These are phyloP conservation scores for Pholiota conissans DNA, from an alignment of 768 basidiomycete genomes.

Conservation along the genomic window DNA sequence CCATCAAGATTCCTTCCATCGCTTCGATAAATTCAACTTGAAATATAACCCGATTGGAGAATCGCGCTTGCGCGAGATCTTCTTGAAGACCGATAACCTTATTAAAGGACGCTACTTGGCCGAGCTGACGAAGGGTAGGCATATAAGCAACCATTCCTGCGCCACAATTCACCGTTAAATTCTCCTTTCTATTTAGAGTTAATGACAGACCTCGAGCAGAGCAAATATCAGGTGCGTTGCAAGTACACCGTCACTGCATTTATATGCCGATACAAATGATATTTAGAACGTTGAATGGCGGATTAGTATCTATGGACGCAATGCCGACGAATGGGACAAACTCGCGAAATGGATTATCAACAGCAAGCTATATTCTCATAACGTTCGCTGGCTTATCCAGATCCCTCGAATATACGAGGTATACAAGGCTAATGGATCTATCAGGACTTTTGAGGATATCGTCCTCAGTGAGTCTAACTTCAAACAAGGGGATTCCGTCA, in stretches of 20 bases:
- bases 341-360: constrained; percentile 95
- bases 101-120: constrained; percentile 93
- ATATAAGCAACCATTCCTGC: neutral
- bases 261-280: neutral
- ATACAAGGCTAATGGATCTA: constrained; percentile 85
- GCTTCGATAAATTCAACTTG: constrained; percentile 97
- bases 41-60: constrained; percentile 98
- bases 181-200: constrained; percentile 58
- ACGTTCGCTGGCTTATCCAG: constrained; percentile 97
- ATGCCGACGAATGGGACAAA: constrained; percentile 91
- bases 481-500: too few relatives aligned
- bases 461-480: constrained; percentile 66
- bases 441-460: constrained; percentile 89
- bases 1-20: constrained; percentile 96
- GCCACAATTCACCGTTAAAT: neutral
- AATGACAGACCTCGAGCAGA: constrained; percentile 96
- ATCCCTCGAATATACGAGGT: constrained; percentile 93
- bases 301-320: constrained; percentile 91
- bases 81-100: constrained; percentile 96
- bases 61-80: constrained; percentile 92
- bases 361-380: constrained; percentile 93
- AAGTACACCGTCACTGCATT: neutral
- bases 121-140: constrained; percentile 84
- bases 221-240: constrained; percentile 86
- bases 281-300: constrained; percentile 93